A percentile compares a stretch with the other conserved stretches of the same genome.
Evolutionary conservation across 768 basidiomycete genomes (phyloP).

Genomic region (Collybia nuda): DNA sequence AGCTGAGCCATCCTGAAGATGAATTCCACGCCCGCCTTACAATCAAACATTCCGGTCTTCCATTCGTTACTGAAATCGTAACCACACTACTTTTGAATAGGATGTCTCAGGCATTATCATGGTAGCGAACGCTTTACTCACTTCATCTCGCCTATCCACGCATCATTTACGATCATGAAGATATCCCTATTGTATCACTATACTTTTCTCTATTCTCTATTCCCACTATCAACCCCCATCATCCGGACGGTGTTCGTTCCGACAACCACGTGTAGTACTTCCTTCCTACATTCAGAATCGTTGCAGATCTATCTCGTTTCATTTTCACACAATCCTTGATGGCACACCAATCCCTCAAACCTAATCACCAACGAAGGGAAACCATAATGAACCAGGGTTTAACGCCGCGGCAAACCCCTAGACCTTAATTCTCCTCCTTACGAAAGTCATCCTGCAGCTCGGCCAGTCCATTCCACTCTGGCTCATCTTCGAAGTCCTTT

Average conservation of each 20-base stretch:
- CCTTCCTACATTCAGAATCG: conserved; percentile 1
- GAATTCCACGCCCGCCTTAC: conserved; percentile 60
- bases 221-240: conserved; percentile 8
- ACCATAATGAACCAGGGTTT: conserved; percentile 8
- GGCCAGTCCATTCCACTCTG: conserved; percentile 74
- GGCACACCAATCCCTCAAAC: conserved; percentile 11
- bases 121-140: conserved; percentile 30
- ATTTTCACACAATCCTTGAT: conserved; percentile 13
- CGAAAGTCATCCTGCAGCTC: conserved; percentile 67
- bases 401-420: conserved; percentile 13
- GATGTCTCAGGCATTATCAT: conserved; percentile 61
- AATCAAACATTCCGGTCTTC: conserved; percentile 55
- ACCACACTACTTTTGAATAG: conserved; percentile 75
- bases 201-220: conserved; percentile 10
- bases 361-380: conserved; percentile 15
- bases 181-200: conserved; percentile 10
- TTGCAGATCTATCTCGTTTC: conserved; percentile 13
- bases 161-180: conserved; percentile 8
- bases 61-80: conserved; percentile 73
- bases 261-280: conserved; percentile 17
- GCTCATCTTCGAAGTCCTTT: conserved; percentile 85
- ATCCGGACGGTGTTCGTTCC: conserved; percentile 12
- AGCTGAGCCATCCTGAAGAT: conserved; percentile 54
- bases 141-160: neutral
- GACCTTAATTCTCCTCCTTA: conserved; percentile 23